Percentiles rank a stretch among this genome's conserved stretches.
These are phyloP conservation scores for Dacryopinax spathularia DNA, from an alignment of 768 basidiomycete genomes.

Conservation along the genomic window DNA sequence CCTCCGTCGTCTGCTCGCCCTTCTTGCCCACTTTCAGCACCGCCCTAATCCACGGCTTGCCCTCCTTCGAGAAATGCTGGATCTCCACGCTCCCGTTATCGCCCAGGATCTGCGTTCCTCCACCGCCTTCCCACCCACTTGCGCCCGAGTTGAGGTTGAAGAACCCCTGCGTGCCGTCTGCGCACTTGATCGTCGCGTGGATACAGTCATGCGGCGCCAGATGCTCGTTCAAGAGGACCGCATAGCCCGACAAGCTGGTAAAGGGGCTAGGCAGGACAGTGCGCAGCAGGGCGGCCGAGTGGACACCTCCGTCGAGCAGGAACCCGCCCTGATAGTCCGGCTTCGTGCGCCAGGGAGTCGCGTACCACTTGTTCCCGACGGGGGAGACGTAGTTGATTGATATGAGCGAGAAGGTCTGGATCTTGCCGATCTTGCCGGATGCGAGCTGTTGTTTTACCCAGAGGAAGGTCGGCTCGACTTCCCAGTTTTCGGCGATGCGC, in stretches of 20 bases:
- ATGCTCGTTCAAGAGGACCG: conserved; percentile 54
- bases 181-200: conserved; percentile 34
- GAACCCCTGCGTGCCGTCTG: conserved; percentile 43
- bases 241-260: conserved; percentile 45
- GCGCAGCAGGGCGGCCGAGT: conserved; percentile 51
- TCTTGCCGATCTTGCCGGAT: conserved; percentile 54
- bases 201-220: conserved; percentile 73
- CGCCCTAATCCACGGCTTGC: conserved; percentile 28
- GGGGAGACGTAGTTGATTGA: conserved; percentile 41
- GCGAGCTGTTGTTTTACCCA: conserved; percentile 16
- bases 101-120: conserved; percentile 21
- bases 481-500: conserved; percentile 69
- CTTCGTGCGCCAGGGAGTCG: conserved; percentile 69
- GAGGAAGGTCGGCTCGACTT: conserved; percentile 46
- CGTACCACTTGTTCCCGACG: conserved; percentile 53
- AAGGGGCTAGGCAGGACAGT: conserved; percentile 41
- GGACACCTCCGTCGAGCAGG: conserved; percentile 73
- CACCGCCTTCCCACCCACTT: conserved; percentile 34
- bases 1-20: conserved; percentile 5
- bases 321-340: conserved; percentile 79
- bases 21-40: background rate
- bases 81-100: conserved; percentile 30
- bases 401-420: conserved; percentile 49
- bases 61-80: conserved; percentile 29
- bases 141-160: conserved; percentile 49